Evolutionary conservation across 768 basidiomycete genomes (phyloP), one percentile per base, ranked within the genome.

Genomic region (Punctularia strigosozonata): DNA sequence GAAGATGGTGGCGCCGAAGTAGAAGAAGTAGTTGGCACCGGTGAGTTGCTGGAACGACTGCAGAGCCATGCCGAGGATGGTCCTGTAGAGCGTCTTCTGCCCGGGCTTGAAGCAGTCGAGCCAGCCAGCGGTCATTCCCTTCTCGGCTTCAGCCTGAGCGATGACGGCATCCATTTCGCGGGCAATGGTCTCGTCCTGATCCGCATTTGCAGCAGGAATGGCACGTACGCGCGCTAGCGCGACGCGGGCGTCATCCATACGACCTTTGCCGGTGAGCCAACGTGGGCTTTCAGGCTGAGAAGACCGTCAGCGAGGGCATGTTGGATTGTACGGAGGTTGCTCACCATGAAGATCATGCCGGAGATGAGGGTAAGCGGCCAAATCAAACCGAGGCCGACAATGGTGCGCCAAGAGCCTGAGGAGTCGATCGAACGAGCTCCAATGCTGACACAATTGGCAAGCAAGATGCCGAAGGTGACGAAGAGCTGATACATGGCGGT

Each of bases 41-140:
- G 77, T 83, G 25, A 84, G 68, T 52, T 85, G 81, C 51, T 85
- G 81, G 44, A 81, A 62, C 41, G 66, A 68, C 56, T 85, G 82
- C n/a, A 87, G 57, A 3, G 64, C 54, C 71, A 80, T 80, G 35
- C 64, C 71, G 23, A 79, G 62, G 5, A 74, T 45, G 3, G 80
- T 81, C 40, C 78, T 63, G 53, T 84, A 84, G 2, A 75, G 63
- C 5, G 68, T 69, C 59, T 74, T 80, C 52, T 71, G 64, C 25
- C 49, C 40, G 0, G 64, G 61, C 40, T 51, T 59, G 63, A 84
- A 82, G 54, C 79, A 80, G 42, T 80, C 77, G n/a, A 73, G 40
- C 80, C 82, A 84, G 5, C 73, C 71, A 3, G 65, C 66, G 43
- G 55, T 60, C 28, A 65, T 46, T 13, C 53, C 46, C 22, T 56